Percentiles rank a stretch among this genome's conserved stretches.
Conservation (phyloP, 139 green algal species). For the Micractinium conductrix region DNA sequence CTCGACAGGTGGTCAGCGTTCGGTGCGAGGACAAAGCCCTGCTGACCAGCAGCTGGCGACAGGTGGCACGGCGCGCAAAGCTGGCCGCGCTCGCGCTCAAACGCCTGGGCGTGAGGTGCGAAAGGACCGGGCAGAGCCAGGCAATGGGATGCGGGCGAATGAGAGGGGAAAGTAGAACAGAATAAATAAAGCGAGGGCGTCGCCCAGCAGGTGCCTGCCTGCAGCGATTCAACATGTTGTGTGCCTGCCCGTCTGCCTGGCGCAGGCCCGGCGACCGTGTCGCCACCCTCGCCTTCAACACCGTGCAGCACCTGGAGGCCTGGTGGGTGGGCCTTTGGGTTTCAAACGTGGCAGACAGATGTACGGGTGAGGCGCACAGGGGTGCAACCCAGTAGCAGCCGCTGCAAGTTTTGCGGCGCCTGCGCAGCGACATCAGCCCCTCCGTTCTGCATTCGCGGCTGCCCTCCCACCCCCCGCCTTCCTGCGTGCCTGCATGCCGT, state of each 20-base stretch:
- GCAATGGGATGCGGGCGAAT: background rate
- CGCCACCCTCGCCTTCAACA: conserved; percentile 87
- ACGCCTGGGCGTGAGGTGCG: conserved; percentile 65
- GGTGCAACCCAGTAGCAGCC: too few relatives aligned
- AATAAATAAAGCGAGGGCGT: too few relatives aligned
- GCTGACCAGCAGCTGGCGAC: conserved; percentile 17
- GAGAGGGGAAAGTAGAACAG: background rate
- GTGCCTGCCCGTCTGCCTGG: background rate
- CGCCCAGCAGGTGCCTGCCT: too few relatives aligned
- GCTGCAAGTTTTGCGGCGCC: too few relatives aligned
- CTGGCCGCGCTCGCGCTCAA: conserved; percentile 69
- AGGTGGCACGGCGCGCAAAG: conserved; percentile 53
- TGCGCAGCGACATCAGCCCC: too few relatives aligned
- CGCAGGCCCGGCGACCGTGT: conserved; percentile 60
- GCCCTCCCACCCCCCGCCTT: too few relatives aligned
- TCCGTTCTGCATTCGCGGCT: background rate
- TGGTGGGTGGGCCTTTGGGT: conserved; percentile 60
- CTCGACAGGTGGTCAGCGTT: background rate
- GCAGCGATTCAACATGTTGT: too few relatives aligned
- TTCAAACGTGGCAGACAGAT: too few relatives aligned
- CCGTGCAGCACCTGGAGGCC: conserved; percentile 68
- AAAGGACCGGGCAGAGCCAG: too few relatives aligned
- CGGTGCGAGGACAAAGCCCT: background rate
- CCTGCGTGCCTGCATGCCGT: too few relatives aligned
- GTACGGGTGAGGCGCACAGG: too few relatives aligned